Conservation (phyloP, 2,329 filamentous ascomycete genomes). For the Gremmenia infestans region DNA sequence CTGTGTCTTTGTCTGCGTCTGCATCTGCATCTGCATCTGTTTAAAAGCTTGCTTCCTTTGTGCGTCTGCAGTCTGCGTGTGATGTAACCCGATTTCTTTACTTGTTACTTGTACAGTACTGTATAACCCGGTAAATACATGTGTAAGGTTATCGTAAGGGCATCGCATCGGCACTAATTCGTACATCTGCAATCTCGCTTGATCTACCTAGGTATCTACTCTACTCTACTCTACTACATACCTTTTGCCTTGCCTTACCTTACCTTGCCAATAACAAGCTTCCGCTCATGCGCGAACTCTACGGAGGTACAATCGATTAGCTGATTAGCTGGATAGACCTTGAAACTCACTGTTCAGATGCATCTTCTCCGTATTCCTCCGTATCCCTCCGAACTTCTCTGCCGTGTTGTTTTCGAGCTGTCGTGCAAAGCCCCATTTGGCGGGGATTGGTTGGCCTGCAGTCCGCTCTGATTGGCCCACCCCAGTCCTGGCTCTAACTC, state of each 20-base stretch:
- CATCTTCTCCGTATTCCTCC: slow-evolving; percentile 8
- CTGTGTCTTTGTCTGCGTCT: too few relatives aligned
- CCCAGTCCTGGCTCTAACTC: not conserved
- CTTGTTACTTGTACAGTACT: too few relatives aligned
- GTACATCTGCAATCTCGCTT: too few relatives aligned
- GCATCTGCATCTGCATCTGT: too few relatives aligned
- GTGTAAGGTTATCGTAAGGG: too few relatives aligned
- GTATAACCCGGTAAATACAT: too few relatives aligned
- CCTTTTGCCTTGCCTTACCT: not conserved
- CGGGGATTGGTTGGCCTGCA: not conserved
- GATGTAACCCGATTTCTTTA: not conserved
- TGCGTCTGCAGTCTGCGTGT: not conserved
- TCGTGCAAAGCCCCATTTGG: slow-evolving; percentile 6
- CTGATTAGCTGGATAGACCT: too few relatives aligned
- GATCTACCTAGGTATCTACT: too few relatives aligned
- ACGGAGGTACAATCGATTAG: too few relatives aligned
- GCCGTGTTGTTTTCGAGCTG: slow-evolving; percentile 21
- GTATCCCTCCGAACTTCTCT: slow-evolving; percentile 15
- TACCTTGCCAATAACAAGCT: not conserved
- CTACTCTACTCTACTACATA: too few relatives aligned
- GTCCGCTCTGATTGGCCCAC: not conserved
- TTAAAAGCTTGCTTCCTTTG: not conserved
- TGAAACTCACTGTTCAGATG: not conserved
- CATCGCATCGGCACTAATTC: too few relatives aligned
- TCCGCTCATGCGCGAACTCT: slow-evolving; percentile 2